Percentiles rank a stretch among this genome's conserved stretches.
These are phyloP conservation scores for Mayamaea pseudoterrestris DNA, from an alignment of 108 stramenopile genomes.

Conservation along the genomic window DNA sequence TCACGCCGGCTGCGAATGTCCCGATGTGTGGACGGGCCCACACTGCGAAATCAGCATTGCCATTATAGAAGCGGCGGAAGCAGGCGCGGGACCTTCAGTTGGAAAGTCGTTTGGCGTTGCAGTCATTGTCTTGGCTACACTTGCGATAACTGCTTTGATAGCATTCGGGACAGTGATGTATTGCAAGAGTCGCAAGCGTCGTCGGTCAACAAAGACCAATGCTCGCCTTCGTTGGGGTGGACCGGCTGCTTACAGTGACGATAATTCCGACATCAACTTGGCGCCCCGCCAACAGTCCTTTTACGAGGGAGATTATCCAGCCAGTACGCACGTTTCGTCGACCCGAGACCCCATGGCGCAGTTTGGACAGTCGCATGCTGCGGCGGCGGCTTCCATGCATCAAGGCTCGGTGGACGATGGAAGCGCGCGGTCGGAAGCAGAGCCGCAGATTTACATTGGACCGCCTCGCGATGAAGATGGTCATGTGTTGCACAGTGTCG, in stretches of 20 bases:
- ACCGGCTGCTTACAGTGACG: not conserved
- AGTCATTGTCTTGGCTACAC: not conserved
- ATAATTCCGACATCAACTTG: slow-evolving; percentile 9
- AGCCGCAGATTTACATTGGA: slow-evolving; percentile 9
- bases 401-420: not conserved
- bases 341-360: too few species aligned
- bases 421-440: not conserved
- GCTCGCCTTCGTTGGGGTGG: slow-evolving; percentile 1
- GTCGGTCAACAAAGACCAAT: not conserved
- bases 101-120: not conserved
- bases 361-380: too few species aligned
- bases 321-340: too few species aligned
- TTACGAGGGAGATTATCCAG: not conserved
- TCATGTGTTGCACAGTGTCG: slow-evolving; percentile 12
- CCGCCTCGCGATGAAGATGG: slow-evolving; percentile 23
- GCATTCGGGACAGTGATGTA: not conserved
- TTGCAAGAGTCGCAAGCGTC: not conserved
- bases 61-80: not conserved
- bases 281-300: slow-evolving; percentile 7
- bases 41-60: slow-evolving; percentile 37
- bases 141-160: not conserved
- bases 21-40: slow-evolving; percentile 14
- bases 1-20: slow-evolving; percentile 27
- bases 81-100: not conserved
- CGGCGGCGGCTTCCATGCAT: not conserved